Percentiles rank a stretch among this genome's conserved stretches.
Evolutionary conservation across 257 asterid genomes (phyloP).

Genomic region (Jacaranda mimosifolia): DNA sequence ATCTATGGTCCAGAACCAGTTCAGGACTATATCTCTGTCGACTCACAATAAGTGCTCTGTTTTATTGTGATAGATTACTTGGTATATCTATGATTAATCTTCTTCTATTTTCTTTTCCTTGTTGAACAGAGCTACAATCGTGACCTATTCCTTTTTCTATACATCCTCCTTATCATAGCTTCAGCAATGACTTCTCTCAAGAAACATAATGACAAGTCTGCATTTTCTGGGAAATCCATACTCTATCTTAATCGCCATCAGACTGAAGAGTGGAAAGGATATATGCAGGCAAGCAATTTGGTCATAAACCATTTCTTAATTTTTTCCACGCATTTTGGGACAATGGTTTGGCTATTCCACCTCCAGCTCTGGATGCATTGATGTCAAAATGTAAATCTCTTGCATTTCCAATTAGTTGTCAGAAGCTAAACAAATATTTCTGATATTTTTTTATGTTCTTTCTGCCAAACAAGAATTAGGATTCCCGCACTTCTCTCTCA

Average conservation of each 20-base stretch:
- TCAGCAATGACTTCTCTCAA: conserved; percentile 91
- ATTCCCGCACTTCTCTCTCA: conserved; percentile 13
- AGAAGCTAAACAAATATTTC: conserved; percentile 27
- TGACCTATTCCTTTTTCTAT: conserved; percentile 85
- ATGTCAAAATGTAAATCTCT: conserved; percentile 6
- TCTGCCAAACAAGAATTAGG: conserved; percentile 9
- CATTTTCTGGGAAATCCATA: conserved; percentile 82
- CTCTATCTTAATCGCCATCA: conserved; percentile 95
- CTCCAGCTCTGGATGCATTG: conserved; percentile 1
- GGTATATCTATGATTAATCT: conserved; percentile 34
- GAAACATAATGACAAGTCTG: conserved; percentile 88
- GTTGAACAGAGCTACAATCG: conserved; percentile 88
- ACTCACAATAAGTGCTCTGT: conserved; percentile 12
- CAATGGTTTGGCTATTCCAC: conserved; percentile 21
- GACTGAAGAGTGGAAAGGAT: conserved; percentile 98
- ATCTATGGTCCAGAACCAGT: conserved; percentile 11
- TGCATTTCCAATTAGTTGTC: not conserved
- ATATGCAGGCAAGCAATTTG: conserved; percentile 82
- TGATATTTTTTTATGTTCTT: conserved; percentile 17
- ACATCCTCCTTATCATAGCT: conserved; percentile 80
- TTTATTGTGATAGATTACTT: conserved; percentile 16
- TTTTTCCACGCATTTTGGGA: conserved; percentile 16
- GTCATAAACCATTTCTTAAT: conserved; percentile 11
- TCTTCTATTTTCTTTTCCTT: conserved; percentile 33
- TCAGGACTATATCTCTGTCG: not conserved